Percentiles rank a stretch among this genome's conserved stretches.
Evolutionary conservation across 805 yeast species (phyloP).

Genomic region (Sungouiella thailandica): DNA sequence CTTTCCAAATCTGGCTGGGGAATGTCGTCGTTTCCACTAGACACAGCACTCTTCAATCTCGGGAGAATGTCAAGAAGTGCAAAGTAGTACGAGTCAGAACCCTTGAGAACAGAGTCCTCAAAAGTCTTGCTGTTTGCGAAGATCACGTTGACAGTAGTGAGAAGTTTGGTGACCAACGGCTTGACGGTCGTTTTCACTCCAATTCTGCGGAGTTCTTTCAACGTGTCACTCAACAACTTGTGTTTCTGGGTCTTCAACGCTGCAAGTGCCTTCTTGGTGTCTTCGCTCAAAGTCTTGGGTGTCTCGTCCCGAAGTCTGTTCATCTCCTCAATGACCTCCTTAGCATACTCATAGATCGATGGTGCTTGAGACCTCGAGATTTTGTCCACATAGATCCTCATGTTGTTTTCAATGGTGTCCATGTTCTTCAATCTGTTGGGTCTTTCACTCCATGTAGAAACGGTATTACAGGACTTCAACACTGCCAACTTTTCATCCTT

Average conservation of each 20-base stretch:
- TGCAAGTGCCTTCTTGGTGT: slow-evolving; percentile 60
- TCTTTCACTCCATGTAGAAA: slow-evolving; percentile 51
- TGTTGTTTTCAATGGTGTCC: slow-evolving; percentile 46
- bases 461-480: slow-evolving; percentile 20
- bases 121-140: slow-evolving; percentile 52
- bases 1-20: slow-evolving; percentile 70
- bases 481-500: slow-evolving; percentile 9
- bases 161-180: slow-evolving; percentile 58
- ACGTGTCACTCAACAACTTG: slow-evolving; percentile 67
- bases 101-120: slow-evolving; percentile 28
- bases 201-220: slow-evolving; percentile 67
- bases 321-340: slow-evolving; percentile 51
- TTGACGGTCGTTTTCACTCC: slow-evolving; percentile 70
- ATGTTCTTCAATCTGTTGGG: slow-evolving; percentile 53
- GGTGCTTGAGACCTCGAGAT: slow-evolving; percentile 38
- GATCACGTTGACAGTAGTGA: slow-evolving; percentile 58
- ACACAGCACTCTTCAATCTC: slow-evolving; percentile 61
- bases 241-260: slow-evolving; percentile 78
- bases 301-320: slow-evolving; percentile 69
- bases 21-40: slow-evolving; percentile 62
- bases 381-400: slow-evolving; percentile 43
- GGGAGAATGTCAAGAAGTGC: slow-evolving; percentile 77
- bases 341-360: slow-evolving; percentile 49
- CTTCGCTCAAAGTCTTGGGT: slow-evolving; percentile 65
- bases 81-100: slow-evolving; percentile 52